A percentile compares a stretch with the other conserved stretches of the same genome.
These are phyloP conservation scores for Boletus bicolor DNA, from an alignment of 768 basidiomycete species.

Conservation along the genomic window DNA sequence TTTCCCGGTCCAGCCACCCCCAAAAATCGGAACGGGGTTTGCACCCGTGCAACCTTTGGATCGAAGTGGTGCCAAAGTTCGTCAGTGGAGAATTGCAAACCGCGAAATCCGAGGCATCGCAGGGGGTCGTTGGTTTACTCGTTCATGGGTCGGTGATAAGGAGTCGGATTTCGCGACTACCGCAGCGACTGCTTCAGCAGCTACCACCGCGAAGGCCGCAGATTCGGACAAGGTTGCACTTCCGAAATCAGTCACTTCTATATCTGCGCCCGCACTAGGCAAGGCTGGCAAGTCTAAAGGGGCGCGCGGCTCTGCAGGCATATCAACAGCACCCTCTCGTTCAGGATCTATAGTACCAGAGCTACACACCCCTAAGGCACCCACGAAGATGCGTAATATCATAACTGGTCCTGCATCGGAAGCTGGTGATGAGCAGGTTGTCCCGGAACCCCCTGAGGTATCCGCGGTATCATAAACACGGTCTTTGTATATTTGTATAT, in stretches of 20 bases:
- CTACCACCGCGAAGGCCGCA: conserved; percentile 26
- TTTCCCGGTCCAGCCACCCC: conserved; percentile 76
- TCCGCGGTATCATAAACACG: conserved; percentile 19
- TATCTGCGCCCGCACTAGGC: conserved; percentile 44
- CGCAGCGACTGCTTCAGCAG: conserved; percentile 26
- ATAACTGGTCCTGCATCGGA: conserved; percentile 51
- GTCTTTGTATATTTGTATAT: conserved; percentile 3
- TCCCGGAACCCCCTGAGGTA: conserved; percentile 17
- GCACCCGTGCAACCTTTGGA: conserved; percentile 68
- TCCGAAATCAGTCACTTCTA: conserved; percentile 42
- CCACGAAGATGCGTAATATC: conserved; percentile 68
- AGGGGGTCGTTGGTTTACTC: conserved; percentile 78
- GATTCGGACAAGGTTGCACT: conserved; percentile 28
- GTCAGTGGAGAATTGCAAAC: conserved; percentile 71
- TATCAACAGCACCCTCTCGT: conserved; percentile 55
- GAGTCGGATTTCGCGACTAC: conserved; percentile 61
- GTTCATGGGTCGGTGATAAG: conserved; percentile 82
- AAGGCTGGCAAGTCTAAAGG: conserved; percentile 44
- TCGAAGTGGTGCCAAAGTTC: conserved; percentile 54
- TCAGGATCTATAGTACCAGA: conserved; percentile 54
- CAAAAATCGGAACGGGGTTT: conserved; percentile 71
- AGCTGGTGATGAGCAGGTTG: conserved; percentile 41
- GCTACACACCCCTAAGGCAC: conserved; percentile 43
- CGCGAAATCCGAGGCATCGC: conserved; percentile 81
- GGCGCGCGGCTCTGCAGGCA: conserved; percentile 34